Percentiles rank a stretch among this genome's conserved stretches.
Evolutionary conservation across 208 protist species (phyloP).

Genomic region (Plasmodiophora brassicae): DNA sequence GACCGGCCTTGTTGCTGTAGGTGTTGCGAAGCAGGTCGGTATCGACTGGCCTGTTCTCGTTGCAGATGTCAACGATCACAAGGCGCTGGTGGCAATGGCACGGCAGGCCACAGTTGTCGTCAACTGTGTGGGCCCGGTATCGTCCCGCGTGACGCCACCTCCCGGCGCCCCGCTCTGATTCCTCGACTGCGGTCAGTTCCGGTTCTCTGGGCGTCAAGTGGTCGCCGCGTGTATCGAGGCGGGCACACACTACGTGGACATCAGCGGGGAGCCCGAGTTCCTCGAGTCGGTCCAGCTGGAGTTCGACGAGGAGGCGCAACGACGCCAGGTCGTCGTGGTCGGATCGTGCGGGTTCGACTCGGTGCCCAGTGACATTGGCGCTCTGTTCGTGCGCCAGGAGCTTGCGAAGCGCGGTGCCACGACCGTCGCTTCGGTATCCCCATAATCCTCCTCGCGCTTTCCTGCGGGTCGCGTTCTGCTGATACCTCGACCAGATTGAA

Average conservation of each 20-base stretch:
- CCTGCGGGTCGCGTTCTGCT: too few species aligned
- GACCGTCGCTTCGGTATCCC: background rate
- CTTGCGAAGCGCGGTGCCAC: background rate
- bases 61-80: background rate
- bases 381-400: background rate
- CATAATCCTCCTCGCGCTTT: too few species aligned
- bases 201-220: background rate
- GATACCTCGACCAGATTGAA: too few species aligned
- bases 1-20: background rate
- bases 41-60: background rate
- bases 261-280: slow-evolving; percentile 32
- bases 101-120: background rate
- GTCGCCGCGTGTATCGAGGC: background rate
- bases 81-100: background rate
- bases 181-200: slow-evolving; percentile 1
- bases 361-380: slow-evolving; percentile 16
- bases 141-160: background rate
- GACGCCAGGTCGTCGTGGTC: background rate
- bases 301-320: background rate
- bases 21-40: background rate
- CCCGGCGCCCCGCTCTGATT: background rate
- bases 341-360: slow-evolving; percentile 28
- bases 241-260: slow-evolving; percentile 13
- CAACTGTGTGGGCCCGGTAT: slow-evolving; percentile 34
- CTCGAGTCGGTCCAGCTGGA: background rate